These are phyloP conservation scores for Geosmithia flava DNA, from an alignment of 2,329 filamentous ascomycete species.

Conservation along the genomic window DNA sequence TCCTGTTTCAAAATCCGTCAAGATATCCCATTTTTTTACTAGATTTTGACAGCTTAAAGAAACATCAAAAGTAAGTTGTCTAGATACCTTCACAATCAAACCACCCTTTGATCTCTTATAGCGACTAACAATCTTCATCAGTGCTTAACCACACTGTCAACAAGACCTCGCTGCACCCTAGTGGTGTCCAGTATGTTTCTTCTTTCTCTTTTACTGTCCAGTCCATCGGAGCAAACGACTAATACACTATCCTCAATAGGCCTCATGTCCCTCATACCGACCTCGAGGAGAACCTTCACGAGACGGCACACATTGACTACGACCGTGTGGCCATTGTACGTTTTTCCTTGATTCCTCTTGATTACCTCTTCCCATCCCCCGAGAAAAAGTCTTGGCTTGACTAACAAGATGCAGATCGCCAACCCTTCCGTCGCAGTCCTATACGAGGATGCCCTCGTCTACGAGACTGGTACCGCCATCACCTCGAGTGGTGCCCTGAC, in stretches of 20 bases:
- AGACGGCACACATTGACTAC: constrained; percentile 98
- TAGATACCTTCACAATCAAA: not conserved
- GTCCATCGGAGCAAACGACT: not conserved
- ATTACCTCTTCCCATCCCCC: not conserved
- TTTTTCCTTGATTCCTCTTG: constrained; percentile 3
- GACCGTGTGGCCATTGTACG: constrained; percentile 94
- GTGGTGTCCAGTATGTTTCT: constrained; percentile 73
- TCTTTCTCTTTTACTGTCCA: not conserved
- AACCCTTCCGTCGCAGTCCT: constrained; percentile 92
- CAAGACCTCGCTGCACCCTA: constrained; percentile 84
- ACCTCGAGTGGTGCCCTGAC: constrained; percentile 90
- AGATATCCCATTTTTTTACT: constrained; percentile 10
- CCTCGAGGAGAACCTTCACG: constrained; percentile 91
- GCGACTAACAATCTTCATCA: not conserved
- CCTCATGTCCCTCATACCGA: constrained; percentile 85
- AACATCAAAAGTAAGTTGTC: constrained; percentile 26
- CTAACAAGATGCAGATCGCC: constrained; percentile 41
- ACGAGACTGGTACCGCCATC: constrained; percentile 96
- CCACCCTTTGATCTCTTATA: not conserved
- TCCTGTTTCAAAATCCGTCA: constrained; percentile 18
- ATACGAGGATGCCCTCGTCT: constrained; percentile 93
- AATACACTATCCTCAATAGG: constrained; percentile 28
- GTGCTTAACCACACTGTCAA: constrained; percentile 47
- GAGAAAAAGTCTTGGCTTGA: not conserved
- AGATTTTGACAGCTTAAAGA: constrained; percentile 22